Percentiles rank a stretch among this genome's conserved stretches.
Evolutionary conservation across 2,329 filamentous ascomycete species (phyloP).

Genomic region (Trichoderma endophyticum): DNA sequence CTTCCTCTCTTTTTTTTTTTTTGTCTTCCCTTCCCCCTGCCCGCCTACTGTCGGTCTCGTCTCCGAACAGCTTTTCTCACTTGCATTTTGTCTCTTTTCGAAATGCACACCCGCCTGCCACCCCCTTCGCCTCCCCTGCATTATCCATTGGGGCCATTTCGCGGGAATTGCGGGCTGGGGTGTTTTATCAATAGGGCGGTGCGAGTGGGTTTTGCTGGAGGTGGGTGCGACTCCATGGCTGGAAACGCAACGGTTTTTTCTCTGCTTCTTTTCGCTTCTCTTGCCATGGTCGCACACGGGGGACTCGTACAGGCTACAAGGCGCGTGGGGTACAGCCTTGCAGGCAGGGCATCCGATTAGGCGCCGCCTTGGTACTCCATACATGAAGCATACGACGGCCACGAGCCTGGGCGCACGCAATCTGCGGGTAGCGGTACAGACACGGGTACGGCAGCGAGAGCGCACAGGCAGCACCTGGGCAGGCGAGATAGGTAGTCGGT

Average conservation of each 20-base stretch:
- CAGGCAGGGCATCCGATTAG: slow-evolving; percentile 19
- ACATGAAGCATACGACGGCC: neutral
- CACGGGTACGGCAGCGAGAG: neutral
- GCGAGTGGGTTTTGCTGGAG: slow-evolving; percentile 9
- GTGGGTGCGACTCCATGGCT: slow-evolving; percentile 8
- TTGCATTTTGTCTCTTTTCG: slow-evolving; percentile 5
- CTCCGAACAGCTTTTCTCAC: slow-evolving; percentile 6
- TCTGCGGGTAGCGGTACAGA: neutral
- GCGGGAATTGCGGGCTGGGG: slow-evolving; percentile 20
- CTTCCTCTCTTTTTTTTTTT: neutral
- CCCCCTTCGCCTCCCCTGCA: slow-evolving; percentile 11
- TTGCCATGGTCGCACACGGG: neutral
- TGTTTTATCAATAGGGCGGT: slow-evolving; percentile 14
- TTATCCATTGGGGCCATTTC: slow-evolving; percentile 16
- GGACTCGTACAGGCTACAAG: neutral
- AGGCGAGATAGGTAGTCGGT: neutral
- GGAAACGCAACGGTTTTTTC: neutral
- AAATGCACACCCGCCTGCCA: slow-evolving; percentile 11
- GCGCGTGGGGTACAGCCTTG: slow-evolving; percentile 18
- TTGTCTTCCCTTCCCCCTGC: neutral
- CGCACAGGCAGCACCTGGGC: neutral
- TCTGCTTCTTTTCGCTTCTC: neutral
- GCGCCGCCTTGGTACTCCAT: slow-evolving; percentile 12
- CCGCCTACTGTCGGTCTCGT: slow-evolving; percentile 4
- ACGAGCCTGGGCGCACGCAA: neutral